Evolutionary conservation across 2,329 filamentous ascomycete genomes (phyloP).

Genomic region (Chaetomiaceae sp.): DNA sequence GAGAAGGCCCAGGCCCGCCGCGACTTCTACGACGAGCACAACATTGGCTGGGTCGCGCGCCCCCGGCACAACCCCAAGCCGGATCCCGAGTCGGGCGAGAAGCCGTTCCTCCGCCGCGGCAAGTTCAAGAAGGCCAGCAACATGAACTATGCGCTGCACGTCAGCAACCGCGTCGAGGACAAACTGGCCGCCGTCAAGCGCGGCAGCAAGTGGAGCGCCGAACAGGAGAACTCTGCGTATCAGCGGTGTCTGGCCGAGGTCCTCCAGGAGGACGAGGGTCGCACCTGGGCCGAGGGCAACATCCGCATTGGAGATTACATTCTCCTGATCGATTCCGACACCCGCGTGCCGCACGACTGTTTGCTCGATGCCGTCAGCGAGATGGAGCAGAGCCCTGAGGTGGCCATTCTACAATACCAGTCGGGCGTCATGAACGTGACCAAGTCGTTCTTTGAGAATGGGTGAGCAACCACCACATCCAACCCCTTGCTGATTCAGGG

Average conservation of each 20-base stretch:
- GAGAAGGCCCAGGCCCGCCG: constrained; percentile 59
- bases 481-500: background rate
- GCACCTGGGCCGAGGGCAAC: constrained; percentile 78
- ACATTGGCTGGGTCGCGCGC: constrained; percentile 65
- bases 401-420: constrained; percentile 73
- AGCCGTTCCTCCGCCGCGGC: constrained; percentile 59
- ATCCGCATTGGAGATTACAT: constrained; percentile 84
- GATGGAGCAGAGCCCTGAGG: constrained; percentile 74
- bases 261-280: constrained; percentile 59
- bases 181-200: constrained; percentile 57
- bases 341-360: constrained; percentile 72
- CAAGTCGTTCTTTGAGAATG: constrained; percentile 67
- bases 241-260: constrained; percentile 51
- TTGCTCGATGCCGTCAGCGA: constrained; percentile 75
- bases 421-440: constrained; percentile 77
- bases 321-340: constrained; percentile 73
- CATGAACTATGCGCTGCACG: constrained; percentile 65
- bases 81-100: constrained; percentile 43
- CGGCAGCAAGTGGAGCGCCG: constrained; percentile 45
- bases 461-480: constrained; percentile 40
- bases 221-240: constrained; percentile 44
- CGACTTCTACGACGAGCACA: constrained; percentile 65
- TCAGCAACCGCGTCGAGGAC: constrained; percentile 62
- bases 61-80: constrained; percentile 54
- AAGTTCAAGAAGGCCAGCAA: constrained; percentile 70